Conservation (phyloP, 495 filamentous ascomycete species). For the Trichoderma asperelloides region DNA sequence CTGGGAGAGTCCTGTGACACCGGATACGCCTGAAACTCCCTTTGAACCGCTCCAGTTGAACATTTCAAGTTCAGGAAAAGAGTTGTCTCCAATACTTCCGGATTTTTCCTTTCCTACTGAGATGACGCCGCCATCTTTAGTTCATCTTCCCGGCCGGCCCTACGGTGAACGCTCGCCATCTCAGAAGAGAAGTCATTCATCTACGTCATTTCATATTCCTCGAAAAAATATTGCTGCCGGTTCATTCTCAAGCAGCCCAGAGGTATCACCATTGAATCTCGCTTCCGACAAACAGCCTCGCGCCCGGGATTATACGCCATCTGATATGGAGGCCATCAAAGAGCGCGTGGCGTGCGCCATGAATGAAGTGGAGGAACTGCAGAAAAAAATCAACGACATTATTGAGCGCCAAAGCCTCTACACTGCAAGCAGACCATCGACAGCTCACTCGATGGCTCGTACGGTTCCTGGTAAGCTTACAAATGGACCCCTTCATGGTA, state of each 20-base stretch:
- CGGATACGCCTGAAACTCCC: constrained; percentile 16
- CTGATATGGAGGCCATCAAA: constrained; percentile 31
- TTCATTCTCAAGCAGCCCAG: constrained; percentile 19
- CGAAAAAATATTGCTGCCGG: constrained; percentile 30
- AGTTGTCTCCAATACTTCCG: constrained; percentile 54
- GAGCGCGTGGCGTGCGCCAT: constrained; percentile 45
- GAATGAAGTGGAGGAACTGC: constrained; percentile 41
- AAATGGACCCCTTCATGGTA: not conserved
- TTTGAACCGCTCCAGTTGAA: constrained; percentile 70
- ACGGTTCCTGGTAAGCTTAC: constrained; percentile 4
- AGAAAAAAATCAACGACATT: constrained; percentile 43
- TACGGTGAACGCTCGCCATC: constrained; percentile 25
- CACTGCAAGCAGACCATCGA: constrained; percentile 39
- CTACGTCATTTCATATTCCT: constrained; percentile 43
- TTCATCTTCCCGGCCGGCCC: constrained; percentile 25
- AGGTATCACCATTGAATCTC: constrained; percentile 19
- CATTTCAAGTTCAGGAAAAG: constrained; percentile 58
- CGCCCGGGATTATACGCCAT: constrained; percentile 25
- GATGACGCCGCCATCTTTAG: constrained; percentile 34
- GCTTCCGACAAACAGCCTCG: constrained; percentile 20
- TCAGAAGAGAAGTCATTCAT: constrained; percentile 38
- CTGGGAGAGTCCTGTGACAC: constrained; percentile 18
- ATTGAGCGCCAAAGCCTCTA: constrained; percentile 46
- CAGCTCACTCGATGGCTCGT: constrained; percentile 22
- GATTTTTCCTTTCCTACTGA: constrained; percentile 32